Evolutionary conservation across 1,139 yeast species (phyloP), one percentile per base, ranked within the genome.

Genomic region (Kluyveromyces sp.): DNA sequence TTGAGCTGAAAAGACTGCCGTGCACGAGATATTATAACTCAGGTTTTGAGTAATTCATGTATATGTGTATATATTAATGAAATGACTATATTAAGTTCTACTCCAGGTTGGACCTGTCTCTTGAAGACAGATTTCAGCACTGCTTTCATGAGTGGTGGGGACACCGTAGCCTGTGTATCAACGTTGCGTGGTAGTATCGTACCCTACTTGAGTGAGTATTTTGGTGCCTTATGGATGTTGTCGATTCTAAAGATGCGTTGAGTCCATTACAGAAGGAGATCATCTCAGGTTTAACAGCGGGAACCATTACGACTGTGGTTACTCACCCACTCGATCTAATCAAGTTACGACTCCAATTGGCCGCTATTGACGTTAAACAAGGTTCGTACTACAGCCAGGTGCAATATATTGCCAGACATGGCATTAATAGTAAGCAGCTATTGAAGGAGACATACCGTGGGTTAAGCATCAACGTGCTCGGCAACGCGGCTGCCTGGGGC

Each of bases 241-340:
- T 8, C 9, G 15, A 17, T 11, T 33, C 36, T 19, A 18, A n/a
- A 17, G n/a, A 15, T 18, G 11, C 19, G 11, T 33, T 33, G 13
- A 33, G 36, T 33, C 36, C 36, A 2, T 53, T 71, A 26, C 69
- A 67, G 43, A 60, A 64, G 38, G 95, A 87, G 56, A 64, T 79
- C 1, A 58, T 83, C 1, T 75, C 96, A 0, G 98, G 98, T 0
- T 66, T 89, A 12, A 60, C 79, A 2, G 96, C 97, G 0, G 98
- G 98, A 0, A 75, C 81, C 39, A 64, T 77, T 25, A 82, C 96
- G 3, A 89, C 97, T 2, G 53, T 84, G 3, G 67, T 83, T 4
- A 81, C 92, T 39, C 98, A 92, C 61, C 98, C 98, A 1, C 66
- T 92, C 33, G 98, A 92, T 61, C 70, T 92, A 45, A 67, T 89